Base-by-base conservation (phyloP, 108 stramenopile genomes). In the Nitzschia sp. region DNA sequence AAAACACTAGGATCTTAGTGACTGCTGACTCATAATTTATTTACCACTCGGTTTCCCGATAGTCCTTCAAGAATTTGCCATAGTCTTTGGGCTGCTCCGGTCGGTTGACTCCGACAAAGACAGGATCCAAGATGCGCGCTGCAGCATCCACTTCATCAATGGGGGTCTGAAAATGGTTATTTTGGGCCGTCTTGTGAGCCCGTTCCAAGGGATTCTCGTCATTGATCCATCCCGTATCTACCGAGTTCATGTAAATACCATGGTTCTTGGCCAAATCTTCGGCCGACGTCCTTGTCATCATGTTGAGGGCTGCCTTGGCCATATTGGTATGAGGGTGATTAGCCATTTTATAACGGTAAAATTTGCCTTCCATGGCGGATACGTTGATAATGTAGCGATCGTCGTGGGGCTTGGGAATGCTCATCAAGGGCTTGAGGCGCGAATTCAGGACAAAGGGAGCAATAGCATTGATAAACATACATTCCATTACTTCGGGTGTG, bases 191-290 rank as follows among this genome's bases (percentile, higher is more conserved):
- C 48, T 89, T 89, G 28, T 73, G 76, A 1, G 96, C 96, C 66
- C 72, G 73, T 34, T 89, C 91, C 66, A 90, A 49, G 31, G 96
- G 96, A 80, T 95, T 93, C 77, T 96, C 95, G 66, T 92, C 91
- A 68, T 96, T 96, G 64, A 96, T 93, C 95, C 95, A 96, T 27
- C 96, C 96, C 2, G 96, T 97, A 66, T 97, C 96, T 17, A 97
- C 93, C 26, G 84, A 80, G 54, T 93, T 97, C 96, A 97, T 97
- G 61, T 69, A 97, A 23, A 97, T 89, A 3, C 79, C 46, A 71
- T 85, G 72, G 5, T 77, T 77, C 42, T 82, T 83, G 19, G 92
- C 92, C 62, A 93, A 64, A 69, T 94, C 91, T 66, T 92, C 91
- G 2, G 92, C 87, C 17, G 85, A 85, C 30, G 96, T 97, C 2